Evolutionary conservation across 2,329 filamentous ascomycete species (phyloP), one percentile per base, ranked within the genome.

Genomic region (Aspergillus sp.): DNA sequence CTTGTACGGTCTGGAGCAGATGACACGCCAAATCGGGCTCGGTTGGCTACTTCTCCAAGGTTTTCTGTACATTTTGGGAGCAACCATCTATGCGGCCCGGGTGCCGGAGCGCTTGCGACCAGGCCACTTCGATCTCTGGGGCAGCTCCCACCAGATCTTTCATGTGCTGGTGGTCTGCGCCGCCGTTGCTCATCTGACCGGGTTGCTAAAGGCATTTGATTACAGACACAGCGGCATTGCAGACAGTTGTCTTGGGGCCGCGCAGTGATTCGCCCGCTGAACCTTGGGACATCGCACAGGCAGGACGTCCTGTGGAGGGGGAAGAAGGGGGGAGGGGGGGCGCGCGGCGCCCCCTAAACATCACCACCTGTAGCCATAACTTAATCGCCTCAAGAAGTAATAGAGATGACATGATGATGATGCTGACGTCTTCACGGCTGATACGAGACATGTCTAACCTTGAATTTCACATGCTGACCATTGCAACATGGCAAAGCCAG

Each of bases 91-190:
- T 75, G 95, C 92, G 6, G 82, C 85, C 56, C 88, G 95, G 39
- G 88, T 94, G 77, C 95, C 95, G 0, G 95, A 99, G 79, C 84
- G 91, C 61, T 86, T 84, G 70, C 84, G 80, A 48, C 95, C 94
- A 0, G 91, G 92, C 1, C 81, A 76, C 7, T 97, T 94, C 71
- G 95, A 99, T 77, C 90, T 97, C 54, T 90, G 90, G 85, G 94
- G 95, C 39, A 92, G 88, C 73, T 96, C 92, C 19, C 95, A 99
- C 77, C 95, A 99, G 78, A 90, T 99, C 65, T 99, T 99, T 75
- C 95, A 99, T 79, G 81, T 96, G 41, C 84, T 95, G 64, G 93
- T 99, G 27, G 81, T 98, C 15, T 76, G 92, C 62, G 95, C 95
- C 0, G 94, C 92, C 0, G 84, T 85, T 1, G 85, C 89, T 23